phyloP scores from a whole-genome alignment of 2,329 filamentous ascomycete genomes.

The Aspergillus sp. region DNA sequence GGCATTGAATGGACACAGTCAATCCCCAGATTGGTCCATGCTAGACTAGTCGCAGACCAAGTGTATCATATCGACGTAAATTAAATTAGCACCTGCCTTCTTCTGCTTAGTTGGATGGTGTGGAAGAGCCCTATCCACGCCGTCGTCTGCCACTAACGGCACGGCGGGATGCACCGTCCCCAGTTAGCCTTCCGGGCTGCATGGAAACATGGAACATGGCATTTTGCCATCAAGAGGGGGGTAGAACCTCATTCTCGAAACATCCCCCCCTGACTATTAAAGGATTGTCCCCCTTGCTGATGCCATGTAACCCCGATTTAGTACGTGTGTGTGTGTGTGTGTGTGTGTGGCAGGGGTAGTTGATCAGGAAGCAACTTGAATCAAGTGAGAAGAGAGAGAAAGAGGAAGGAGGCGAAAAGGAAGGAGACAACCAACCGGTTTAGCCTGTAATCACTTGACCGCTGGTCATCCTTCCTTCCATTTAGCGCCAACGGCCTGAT shows the following conservation, averaged over 20 bases:
- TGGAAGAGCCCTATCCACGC: not conserved
- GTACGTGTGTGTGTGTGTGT: not conserved
- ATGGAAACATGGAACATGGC: not conserved
- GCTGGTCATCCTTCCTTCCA: too few species aligned
- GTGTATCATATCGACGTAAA: not conserved
- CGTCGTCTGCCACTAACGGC: not conserved
- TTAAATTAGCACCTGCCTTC: not conserved
- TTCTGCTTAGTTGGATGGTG: not conserved
- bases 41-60: too few species aligned
- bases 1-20: too few species aligned
- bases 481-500: not conserved
- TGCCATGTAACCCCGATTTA: not conserved
- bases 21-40: not conserved
- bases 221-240: not conserved
- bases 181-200: not conserved
- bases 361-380: not conserved
- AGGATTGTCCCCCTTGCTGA: not conserved
- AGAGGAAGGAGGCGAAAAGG: not conserved
- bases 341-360: not conserved
- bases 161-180: not conserved
- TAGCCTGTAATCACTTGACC: not conserved
- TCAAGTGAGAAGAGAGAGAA: not conserved
- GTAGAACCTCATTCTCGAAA: not conserved
- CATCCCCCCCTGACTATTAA: not conserved
- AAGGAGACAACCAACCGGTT: not conserved